Evolutionary conservation across 768 basidiomycete species (phyloP), one percentile per base, ranked within the genome.

Genomic region (Leucogyrophana mollusca): DNA sequence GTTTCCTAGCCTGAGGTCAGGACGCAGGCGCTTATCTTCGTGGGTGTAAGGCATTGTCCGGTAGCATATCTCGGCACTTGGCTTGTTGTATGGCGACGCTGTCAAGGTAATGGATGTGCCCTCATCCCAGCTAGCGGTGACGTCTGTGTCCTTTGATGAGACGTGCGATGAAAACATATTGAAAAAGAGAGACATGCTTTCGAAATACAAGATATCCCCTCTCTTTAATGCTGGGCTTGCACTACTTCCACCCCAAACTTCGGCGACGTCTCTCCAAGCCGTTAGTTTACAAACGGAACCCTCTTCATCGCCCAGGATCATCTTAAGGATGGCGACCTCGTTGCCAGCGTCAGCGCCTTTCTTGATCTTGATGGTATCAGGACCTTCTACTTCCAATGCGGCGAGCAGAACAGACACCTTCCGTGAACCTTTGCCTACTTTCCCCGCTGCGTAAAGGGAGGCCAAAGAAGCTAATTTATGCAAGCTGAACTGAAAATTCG

Each of bases 231-330:
- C 74, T 9, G 68, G 60, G 3, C 62, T 63, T 6, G 70, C 63
- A 9, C 70, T 68, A 30, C 63, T 48, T 18, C 72, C 72, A 22
- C 83, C 85, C 89, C 88, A 90, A 0, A 64, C 62, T 35, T 90
- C 84, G 9, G 90, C 90, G 4, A 77, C 68, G 37, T 90, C 83
- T 45, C 88, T 70, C 90, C 90, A 92, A 10, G 83, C 88, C 4
- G 85, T 85, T 14, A 91, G 61, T 64, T 83, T 88, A 56, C 80
- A 80, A 6, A 90, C 74, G 1, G 65, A 73, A 1, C 84, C 83
- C 22, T 77, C 77, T 43, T 89, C 86, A 55, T 90, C 87, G 9
- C 85, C 85, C 20, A 91, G 62, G 38, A 91, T 79, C 56, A 90
- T 69, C 56, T 80, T 86, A 22, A 91, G 63, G 34, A 91, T 59